These are phyloP conservation scores for Hymenoscyphus occultus DNA, from an alignment of 2,329 filamentous ascomycete genomes.

Conservation along the genomic window DNA sequence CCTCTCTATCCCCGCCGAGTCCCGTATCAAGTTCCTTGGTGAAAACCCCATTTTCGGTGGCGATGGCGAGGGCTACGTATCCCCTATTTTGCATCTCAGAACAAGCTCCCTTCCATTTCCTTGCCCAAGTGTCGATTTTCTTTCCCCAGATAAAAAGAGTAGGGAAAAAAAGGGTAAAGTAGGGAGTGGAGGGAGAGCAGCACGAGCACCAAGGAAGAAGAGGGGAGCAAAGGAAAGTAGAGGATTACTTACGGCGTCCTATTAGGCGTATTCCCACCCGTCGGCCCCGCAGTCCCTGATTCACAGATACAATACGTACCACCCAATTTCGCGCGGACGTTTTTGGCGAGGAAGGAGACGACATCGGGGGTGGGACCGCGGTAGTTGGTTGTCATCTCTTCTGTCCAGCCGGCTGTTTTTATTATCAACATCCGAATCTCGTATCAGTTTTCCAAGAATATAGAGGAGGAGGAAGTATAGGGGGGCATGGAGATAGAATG, in stretches of 20 bases:
- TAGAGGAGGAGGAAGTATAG: not conserved
- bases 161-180: no score
- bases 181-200: not conserved
- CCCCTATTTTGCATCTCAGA: conserved; percentile 40
- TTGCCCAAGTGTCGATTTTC: no score
- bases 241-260: conserved; percentile 46
- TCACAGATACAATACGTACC: conserved; percentile 57
- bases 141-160: no score
- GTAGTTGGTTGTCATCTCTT: conserved; percentile 50
- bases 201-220: not conserved
- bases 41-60: conserved; percentile 48
- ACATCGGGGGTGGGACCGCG: conserved; percentile 57
- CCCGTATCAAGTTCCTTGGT: conserved; percentile 56
- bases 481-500: not conserved
- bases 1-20: conserved; percentile 50
- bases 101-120: not conserved
- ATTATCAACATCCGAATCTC: not conserved
- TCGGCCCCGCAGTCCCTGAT: conserved; percentile 63
- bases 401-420: conserved; percentile 55
- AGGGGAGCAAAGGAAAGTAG: not conserved
- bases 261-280: conserved; percentile 54
- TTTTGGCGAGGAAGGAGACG: conserved; percentile 53
- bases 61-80: conserved; percentile 62
- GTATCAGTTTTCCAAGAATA: not conserved
- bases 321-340: conserved; percentile 52